Evolutionary conservation across 2,329 filamentous ascomycete species (phyloP), one percentile per base, ranked within the genome.

Genomic region (Sporothrix phasma): DNA sequence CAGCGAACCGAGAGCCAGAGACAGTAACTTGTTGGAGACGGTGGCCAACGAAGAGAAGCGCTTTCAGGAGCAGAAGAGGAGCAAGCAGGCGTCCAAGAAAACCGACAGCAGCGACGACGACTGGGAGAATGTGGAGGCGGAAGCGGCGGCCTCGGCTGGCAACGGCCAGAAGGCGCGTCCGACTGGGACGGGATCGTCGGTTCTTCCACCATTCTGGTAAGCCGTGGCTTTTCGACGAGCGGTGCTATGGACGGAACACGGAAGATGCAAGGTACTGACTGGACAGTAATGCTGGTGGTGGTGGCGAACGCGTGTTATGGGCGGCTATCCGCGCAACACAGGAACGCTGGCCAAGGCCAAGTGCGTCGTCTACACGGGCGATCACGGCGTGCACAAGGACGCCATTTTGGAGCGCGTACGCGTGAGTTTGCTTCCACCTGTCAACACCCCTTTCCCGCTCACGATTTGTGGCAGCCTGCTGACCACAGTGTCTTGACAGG

Each of bases 181-280:
- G 81, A 88, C 53, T 97, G 90, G 89, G 81, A 87, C 67, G 92
- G 92, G 37, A 86, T 97, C 62, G 85, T 97, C 67, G 94, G 91
- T 97, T 99, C 81, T 96, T 99, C 73, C 94, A 99, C 75, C 94
- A 1, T 99, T 97, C 75, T 97, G 94, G 90, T 93, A 79, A 68
- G 82, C 60, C 31, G 8, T 41, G 10, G 19, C 56, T 26, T n/a
- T 31, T 24, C 15, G 6, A 17, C 3, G 13, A 24, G 19, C 19
- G 5, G 10, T n/a, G 3, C 17, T 37, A 37, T 37, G 34, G 34
- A 37, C 34, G 2, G 15, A 11, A 15, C 10, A 13, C 34, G 11
- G 10, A 11, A n/a, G 15, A 13, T n/a, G 15, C 31, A 13, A 13
- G 3, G 3, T 39, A 39, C 68, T 70, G 43, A 70, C 65, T 51